These are phyloP conservation scores for Claviceps capensis DNA, from an alignment of 2,329 filamentous ascomycete genomes.

Conservation along the genomic window DNA sequence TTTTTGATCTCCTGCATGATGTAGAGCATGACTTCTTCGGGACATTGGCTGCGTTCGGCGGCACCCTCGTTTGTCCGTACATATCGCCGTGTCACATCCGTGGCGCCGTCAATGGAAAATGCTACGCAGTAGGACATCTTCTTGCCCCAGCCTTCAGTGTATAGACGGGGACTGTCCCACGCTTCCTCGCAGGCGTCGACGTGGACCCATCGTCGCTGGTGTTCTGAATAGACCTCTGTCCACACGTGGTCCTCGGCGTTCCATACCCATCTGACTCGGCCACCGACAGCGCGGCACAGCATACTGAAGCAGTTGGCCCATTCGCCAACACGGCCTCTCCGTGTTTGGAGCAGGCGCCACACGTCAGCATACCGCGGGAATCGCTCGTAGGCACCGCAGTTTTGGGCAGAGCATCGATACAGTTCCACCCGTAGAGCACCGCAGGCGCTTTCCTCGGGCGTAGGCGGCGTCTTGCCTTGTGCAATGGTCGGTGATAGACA, in stretches of 20 bases:
- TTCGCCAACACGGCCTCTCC: slow-evolving; percentile 77
- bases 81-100: slow-evolving; percentile 52
- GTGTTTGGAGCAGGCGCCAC: slow-evolving; percentile 78
- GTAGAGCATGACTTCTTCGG: slow-evolving; percentile 82
- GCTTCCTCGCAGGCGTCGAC: slow-evolving; percentile 89
- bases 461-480: slow-evolving; percentile 70
- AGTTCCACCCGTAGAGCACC: slow-evolving; percentile 80
- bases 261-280: slow-evolving; percentile 93
- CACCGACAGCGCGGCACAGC: slow-evolving; percentile 86
- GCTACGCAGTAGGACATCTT: slow-evolving; percentile 96
- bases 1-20: slow-evolving; percentile 85
- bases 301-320: slow-evolving; percentile 99
- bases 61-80: slow-evolving; percentile 61
- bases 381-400: slow-evolving; percentile 68
- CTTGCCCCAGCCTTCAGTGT: slow-evolving; percentile 90
- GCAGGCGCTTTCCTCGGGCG: slow-evolving; percentile 77
- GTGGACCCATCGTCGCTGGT: slow-evolving; percentile 90
- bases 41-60: slow-evolving; percentile 61
- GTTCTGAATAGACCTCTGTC: slow-evolving; percentile 94
- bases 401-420: slow-evolving; percentile 68
- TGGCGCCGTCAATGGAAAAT: slow-evolving; percentile 77
- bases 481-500: slow-evolving; percentile 75
- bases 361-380: slow-evolving; percentile 94
- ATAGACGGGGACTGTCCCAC: slow-evolving; percentile 88
- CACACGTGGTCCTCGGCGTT: slow-evolving; percentile 95